Base-by-base conservation (phyloP, 257 asterid genomes). In the Solanum rostratum region DNA sequence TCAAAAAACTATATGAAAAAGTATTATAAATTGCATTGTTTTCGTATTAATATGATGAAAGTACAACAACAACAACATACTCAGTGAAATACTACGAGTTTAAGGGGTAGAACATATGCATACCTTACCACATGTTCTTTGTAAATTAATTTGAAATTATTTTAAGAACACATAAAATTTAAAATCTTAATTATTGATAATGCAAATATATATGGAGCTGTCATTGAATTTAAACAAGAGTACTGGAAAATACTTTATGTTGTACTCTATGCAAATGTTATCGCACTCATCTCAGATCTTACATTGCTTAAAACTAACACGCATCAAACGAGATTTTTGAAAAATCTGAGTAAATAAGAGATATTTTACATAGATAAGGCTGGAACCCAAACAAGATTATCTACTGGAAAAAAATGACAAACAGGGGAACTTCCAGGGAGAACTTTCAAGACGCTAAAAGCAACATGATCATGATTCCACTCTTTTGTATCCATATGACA, bases 401-500 rank as follows among this genome's bases (percentile, higher is more conserved):
- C 95, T 0, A 86, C 66, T 1, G 97, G 99, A 78, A 93, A 92
- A 89, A 90, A 93, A 84, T 95, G 99, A 84, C 99, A 95, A 59
- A 94, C 93, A 1, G 97, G 96, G 20, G 93, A 87, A 15, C 69
- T 87, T 8, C 98, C 97, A 1, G 99, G 99, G 20, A 41, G 84
- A 0, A 87, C 91, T 60, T 83, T 87, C 86, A 94, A 86, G 10
- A 92, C 96, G 3, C 83, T 91, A 85, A 95, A 95, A 6, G 97
- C 92, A 19, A 88, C 90, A 69, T 95, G 98, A 9, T 12, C 54
- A 1, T 94, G 96, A 70, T 95, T 93, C 98, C 98, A 95, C 19
- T 85, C 83, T 7, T 92, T 87, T 14, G 98, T 91, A 88, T 95
- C 93, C 96, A 93, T 91, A 41, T 95, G 98, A 83, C 99, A 95